Evolutionary conservation across 2,329 filamentous ascomycete species (phyloP).

Genomic region (Trematosphaeria pertusa): DNA sequence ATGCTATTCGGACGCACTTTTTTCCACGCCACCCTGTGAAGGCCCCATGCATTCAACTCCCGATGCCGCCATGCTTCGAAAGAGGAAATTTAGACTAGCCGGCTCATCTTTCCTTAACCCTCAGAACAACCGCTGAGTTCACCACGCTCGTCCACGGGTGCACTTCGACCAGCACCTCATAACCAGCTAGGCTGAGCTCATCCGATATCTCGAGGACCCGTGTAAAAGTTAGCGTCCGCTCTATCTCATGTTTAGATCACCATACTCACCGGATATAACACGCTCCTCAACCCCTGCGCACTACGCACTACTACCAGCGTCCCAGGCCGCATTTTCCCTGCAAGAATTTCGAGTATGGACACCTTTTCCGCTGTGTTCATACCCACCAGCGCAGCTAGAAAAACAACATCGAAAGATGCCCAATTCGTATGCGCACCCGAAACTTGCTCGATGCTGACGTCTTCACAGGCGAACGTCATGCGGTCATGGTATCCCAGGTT

Average conservation of each 20-base stretch:
- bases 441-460: conserved; percentile 28
- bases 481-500: conserved; percentile 36
- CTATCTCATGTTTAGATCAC: too few species aligned
- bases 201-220: conserved; percentile 50
- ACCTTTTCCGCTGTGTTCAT: conserved; percentile 52
- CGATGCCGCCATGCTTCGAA: too few species aligned
- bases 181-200: conserved; percentile 33
- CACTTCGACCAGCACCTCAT: conserved; percentile 53
- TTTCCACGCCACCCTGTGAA: too few species aligned
- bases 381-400: conserved; percentile 60
- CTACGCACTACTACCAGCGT: conserved; percentile 56
- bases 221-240: too few species aligned
- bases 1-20: too few species aligned
- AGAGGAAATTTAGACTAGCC: too few species aligned
- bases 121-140: conserved; percentile 56
- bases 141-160: conserved; percentile 60
- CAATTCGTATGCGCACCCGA: conserved; percentile 27
- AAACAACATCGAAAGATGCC: conserved; percentile 54
- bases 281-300: conserved; percentile 52
- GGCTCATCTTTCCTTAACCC: too few species aligned
- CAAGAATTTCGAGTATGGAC: conserved; percentile 47
- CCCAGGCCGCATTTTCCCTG: conserved; percentile 50
- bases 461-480: conserved; percentile 51
- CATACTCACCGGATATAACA: conserved; percentile 59
- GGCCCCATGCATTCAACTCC: too few species aligned